These are phyloP conservation scores for Leccinum truebloodii DNA, from an alignment of 768 basidiomycete genomes.

Conservation along the genomic window DNA sequence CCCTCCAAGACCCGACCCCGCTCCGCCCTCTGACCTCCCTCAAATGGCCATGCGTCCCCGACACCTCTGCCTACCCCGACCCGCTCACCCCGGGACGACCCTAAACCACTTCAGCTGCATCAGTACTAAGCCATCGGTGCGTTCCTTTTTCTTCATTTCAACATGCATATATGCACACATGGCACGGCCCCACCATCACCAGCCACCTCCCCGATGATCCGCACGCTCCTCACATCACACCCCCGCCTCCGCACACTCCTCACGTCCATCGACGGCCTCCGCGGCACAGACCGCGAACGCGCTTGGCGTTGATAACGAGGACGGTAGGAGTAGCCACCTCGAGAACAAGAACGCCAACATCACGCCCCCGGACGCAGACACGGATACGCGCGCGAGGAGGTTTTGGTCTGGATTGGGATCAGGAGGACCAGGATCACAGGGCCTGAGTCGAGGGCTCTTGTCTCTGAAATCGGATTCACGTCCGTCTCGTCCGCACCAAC, in stretches of 20 bases:
- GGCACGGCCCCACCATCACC: background rate
- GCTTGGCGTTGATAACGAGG: constrained; percentile 50
- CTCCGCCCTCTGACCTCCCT: constrained; percentile 73
- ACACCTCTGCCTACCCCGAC: constrained; percentile 77
- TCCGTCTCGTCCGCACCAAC: too few relatives aligned
- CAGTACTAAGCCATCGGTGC: constrained; percentile 83
- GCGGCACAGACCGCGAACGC: constrained; percentile 63
- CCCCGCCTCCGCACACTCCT: constrained; percentile 55
- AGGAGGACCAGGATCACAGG: too few relatives aligned
- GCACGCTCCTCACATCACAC: constrained; percentile 51
- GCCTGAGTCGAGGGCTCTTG: background rate
- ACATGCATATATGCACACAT: too few relatives aligned
- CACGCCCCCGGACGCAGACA: constrained; percentile 47
- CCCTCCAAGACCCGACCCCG: constrained; percentile 38
- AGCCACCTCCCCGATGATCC: constrained; percentile 71
- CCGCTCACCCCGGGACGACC: constrained; percentile 83
- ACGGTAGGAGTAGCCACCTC: constrained; percentile 37
- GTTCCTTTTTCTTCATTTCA: constrained; percentile 9
- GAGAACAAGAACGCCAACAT: constrained; percentile 13
- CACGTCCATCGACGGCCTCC: constrained; percentile 56
- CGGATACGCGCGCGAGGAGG: constrained; percentile 39
- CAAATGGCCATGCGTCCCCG: constrained; percentile 86
- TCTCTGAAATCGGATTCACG: background rate
- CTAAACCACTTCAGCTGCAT: constrained; percentile 66
- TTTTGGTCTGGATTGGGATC: constrained; percentile 70